A percentile compares a stretch with the other conserved stretches of the same genome.
Conservation (phyloP, 371 early-diverging fungal genomes). For the Mucor indicus region DNA sequence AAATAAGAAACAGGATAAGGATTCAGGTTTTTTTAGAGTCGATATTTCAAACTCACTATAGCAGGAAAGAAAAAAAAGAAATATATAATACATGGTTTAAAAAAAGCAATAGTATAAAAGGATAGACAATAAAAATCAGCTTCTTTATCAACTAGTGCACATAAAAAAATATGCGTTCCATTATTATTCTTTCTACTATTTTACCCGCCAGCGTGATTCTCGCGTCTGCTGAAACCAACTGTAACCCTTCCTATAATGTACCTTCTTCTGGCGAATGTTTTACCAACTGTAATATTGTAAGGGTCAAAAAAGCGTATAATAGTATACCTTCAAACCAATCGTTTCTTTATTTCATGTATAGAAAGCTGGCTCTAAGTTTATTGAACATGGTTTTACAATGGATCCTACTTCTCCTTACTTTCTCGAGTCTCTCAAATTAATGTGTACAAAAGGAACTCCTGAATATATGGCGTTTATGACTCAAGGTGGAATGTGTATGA, state of each 20-base stretch:
- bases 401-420: constrained; percentile 31
- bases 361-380: constrained; percentile 14
- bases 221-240: constrained; percentile 23
- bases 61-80: too few relatives aligned
- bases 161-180: constrained; percentile 10
- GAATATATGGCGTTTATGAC: constrained; percentile 38
- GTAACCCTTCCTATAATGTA: constrained; percentile 35
- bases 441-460: constrained; percentile 27
- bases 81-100: too few relatives aligned
- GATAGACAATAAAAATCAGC: too few relatives aligned
- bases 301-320: too few relatives aligned
- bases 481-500: constrained; percentile 37
- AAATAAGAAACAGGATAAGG: too few relatives aligned
- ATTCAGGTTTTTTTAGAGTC: too few relatives aligned
- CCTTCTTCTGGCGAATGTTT: constrained; percentile 27
- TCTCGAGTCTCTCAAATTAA: constrained; percentile 25
- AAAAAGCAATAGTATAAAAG: too few relatives aligned
- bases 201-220: constrained; percentile 10
- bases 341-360: not conserved
- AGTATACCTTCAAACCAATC: too few relatives aligned
- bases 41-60: too few relatives aligned
- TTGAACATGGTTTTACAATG: constrained; percentile 28
- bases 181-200: constrained; percentile 5
- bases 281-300: constrained; percentile 32
- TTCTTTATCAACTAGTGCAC: too few relatives aligned